A percentile compares a stretch with the other conserved stretches of the same genome.
phyloP scores from a whole-genome alignment of 2,329 filamentous ascomycete species.

The Calonectria pauciramosa region DNA sequence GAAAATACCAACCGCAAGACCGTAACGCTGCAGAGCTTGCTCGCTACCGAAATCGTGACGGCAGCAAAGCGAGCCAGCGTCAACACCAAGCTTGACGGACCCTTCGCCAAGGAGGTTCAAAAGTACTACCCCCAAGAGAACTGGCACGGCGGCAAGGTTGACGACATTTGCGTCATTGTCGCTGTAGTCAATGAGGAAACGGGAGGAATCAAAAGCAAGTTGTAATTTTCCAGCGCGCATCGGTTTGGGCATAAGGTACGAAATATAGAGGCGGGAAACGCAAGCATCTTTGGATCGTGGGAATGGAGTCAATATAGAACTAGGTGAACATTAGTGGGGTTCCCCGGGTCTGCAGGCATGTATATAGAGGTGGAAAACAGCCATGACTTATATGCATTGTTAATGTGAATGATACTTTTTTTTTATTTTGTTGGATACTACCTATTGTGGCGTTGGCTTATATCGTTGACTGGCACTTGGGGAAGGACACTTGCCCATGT shows the following conservation, averaged over 20 bases:
- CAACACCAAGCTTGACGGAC: constrained; percentile 86
- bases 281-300: constrained; percentile 44
- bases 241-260: constrained; percentile 42
- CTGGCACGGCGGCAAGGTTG: constrained; percentile 93
- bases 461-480: background rate
- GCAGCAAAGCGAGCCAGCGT: constrained; percentile 89
- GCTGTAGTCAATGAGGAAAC: constrained; percentile 79
- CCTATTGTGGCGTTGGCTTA: background rate
- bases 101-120: constrained; percentile 95
- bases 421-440: background rate
- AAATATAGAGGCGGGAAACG: constrained; percentile 43
- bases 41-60: constrained; percentile 84
- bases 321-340: constrained; percentile 29
- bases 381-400: constrained; percentile 33
- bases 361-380: constrained; percentile 37
- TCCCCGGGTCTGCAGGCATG: constrained; percentile 33
- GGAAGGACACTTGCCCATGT: background rate
- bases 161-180: constrained; percentile 93
- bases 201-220: constrained; percentile 48
- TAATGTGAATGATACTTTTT: constrained; percentile 27
- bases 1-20: constrained; percentile 44
- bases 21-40: constrained; percentile 78
- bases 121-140: constrained; percentile 87
- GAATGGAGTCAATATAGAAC: constrained; percentile 44
- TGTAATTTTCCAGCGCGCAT: constrained; percentile 45